These are phyloP conservation scores for Stephania japonica DNA, from an alignment of 164 flowering plant species.

Conservation along the genomic window DNA sequence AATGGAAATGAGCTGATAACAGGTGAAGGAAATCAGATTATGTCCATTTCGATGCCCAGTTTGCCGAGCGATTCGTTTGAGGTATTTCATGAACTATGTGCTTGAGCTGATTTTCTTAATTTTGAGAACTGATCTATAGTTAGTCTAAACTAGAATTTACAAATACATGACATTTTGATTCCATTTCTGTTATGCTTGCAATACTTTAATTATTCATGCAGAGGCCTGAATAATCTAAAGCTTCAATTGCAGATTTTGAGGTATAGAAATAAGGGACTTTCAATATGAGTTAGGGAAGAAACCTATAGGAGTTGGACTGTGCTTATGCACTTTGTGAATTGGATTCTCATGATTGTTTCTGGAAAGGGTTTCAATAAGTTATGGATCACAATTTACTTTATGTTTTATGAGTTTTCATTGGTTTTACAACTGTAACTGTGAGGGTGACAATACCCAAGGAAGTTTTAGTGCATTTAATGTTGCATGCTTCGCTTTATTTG, in stretches of 20 bases:
- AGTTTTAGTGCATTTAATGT: not conserved
- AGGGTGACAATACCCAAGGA: too few relatives aligned
- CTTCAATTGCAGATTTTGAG: not conserved
- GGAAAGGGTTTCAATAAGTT: not conserved
- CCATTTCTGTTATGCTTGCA: not conserved
- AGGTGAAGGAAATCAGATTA: slow-evolving; percentile 2
- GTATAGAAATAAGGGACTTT: not conserved
- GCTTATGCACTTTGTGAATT: not conserved
- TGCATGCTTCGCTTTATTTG: not conserved
- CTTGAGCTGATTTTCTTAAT: not conserved
- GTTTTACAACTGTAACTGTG: too few relatives aligned
- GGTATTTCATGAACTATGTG: slow-evolving; percentile 14
- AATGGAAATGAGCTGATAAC: slow-evolving; percentile 10
- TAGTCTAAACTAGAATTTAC: not conserved
- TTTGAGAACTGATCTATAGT: not conserved
- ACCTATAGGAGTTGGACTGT: not conserved
- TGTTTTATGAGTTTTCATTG: too few relatives aligned
- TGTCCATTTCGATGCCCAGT: not conserved
- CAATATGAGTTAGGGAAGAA: not conserved
- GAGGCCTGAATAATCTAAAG: not conserved
- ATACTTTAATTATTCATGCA: not conserved
- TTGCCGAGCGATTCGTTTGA: not conserved
- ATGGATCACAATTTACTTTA: not conserved
- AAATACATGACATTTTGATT: not conserved
- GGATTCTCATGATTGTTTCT: not conserved